Base-by-base conservation (phyloP, 192 early-diverging fungal genomes). In the Podila minutissima region DNA sequence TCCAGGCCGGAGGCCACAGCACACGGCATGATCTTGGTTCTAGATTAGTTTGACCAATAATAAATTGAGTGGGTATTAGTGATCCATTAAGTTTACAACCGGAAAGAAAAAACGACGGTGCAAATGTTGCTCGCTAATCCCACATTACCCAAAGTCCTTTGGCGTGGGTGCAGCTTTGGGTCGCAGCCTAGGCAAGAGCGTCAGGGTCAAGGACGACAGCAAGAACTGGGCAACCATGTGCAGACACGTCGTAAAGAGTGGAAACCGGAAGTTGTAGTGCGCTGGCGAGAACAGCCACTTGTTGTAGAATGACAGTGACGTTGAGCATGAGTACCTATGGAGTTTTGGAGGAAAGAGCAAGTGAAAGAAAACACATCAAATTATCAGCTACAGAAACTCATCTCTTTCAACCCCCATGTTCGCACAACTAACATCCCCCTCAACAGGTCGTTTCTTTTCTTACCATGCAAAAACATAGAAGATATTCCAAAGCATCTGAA, bases 201-300 rank as follows among this genome's bases (percentile, higher is more conserved):
- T 62, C 50, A 94, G 78, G 31, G 86, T 88, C 24, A 84, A n/a
- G 35, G 71, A 75, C 4, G 91, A 82, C 78, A 93, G 82, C 59
- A 78, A 41, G 67, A 93, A 95, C 74, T 98, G 97, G 12, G 95
- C 91, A 15, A 94, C 72, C 93, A 94, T 96, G 67, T 98, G 97
- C 13, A 93, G 72, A 59, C 88, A 88, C 49, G 94, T 93, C 37
- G 94, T 94, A 84, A 98, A 94, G 7, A 98, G 86, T 35, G 97
- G 97, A 68, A 91, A 97, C 32, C 83, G 86, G 83, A 97, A 97
- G 84, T 95, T 89, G 67, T 94, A 88, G 72, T 95, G 89, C 1
- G 89, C 86, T 33, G 87, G 75, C 32, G 94, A 93, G 86, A 98
- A 97, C 67, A 98, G 86, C 95, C 95, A 98, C 66, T 94, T 96